Evolutionary conservation across 2,329 filamentous ascomycete genomes (phyloP).

Genomic region (Endocalyx cinctus): DNA sequence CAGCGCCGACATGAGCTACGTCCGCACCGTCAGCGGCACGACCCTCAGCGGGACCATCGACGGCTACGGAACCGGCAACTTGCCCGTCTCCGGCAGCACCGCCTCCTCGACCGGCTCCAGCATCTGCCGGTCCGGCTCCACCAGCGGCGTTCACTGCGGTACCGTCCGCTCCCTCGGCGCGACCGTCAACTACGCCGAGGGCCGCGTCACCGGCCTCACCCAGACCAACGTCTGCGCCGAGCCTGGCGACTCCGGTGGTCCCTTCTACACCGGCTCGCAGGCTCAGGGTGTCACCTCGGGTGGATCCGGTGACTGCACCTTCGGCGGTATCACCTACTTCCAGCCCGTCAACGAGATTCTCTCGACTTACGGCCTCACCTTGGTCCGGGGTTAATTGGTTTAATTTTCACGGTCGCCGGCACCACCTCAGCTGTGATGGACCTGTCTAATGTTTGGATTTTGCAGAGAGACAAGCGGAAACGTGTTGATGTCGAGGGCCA

Average conservation of each 20-base stretch:
- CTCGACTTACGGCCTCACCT: constrained; percentile 31
- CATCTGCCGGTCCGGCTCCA: constrained; percentile 38
- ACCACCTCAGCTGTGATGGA: constrained; percentile 9
- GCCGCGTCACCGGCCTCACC: constrained; percentile 35
- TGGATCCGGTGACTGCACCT: constrained; percentile 33
- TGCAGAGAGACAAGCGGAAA: constrained; percentile 4
- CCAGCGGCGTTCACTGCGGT: constrained; percentile 35
- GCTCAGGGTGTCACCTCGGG: constrained; percentile 38
- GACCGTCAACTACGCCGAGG: constrained; percentile 34
- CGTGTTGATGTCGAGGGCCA: too few species aligned
- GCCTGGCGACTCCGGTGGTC: constrained; percentile 37
- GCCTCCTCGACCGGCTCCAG: constrained; percentile 28
- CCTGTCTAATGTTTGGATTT: constrained; percentile 10
- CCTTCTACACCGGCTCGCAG: constrained; percentile 35
- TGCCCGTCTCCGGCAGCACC: constrained; percentile 34
- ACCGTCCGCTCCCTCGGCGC: constrained; percentile 29
- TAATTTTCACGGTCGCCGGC: constrained; percentile 4
- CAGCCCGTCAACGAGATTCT: constrained; percentile 38
- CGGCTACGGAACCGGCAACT: constrained; percentile 29
- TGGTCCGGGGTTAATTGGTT: constrained; percentile 18
- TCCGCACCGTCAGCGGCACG: constrained; percentile 30
- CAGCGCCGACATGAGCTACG: constrained; percentile 33
- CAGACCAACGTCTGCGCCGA: constrained; percentile 36
- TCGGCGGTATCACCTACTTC: constrained; percentile 34
- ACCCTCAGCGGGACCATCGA: constrained; percentile 28